Conservation (phyloP, 2,329 filamentous ascomycete species). For the Podosphaera leucotricha region DNA sequence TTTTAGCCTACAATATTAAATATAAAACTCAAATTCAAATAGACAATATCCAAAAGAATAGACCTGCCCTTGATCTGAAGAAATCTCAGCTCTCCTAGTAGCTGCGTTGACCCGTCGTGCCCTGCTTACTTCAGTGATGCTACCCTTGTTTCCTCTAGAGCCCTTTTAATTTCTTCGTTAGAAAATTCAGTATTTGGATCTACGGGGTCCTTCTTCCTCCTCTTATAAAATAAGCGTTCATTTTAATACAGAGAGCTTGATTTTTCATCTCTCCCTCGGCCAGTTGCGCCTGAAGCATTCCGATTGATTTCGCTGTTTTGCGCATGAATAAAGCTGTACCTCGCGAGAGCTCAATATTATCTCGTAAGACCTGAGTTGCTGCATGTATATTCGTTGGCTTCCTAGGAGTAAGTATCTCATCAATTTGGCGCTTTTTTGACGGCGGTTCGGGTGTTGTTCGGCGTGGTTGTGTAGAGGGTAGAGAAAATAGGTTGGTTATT, state of each 20-base stretch:
- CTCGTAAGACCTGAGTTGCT: background rate
- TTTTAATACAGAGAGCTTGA: background rate
- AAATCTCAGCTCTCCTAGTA: too few species aligned
- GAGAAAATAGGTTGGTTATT: background rate
- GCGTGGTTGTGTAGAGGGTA: background rate
- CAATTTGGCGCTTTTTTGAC: background rate
- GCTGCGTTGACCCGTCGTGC: too few species aligned
- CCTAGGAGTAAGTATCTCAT: background rate
- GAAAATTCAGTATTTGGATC: background rate
- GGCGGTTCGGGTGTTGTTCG: background rate
- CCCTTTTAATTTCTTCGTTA: background rate
- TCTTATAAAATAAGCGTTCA: background rate
- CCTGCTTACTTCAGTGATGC: too few species aligned
- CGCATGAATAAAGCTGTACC: background rate
- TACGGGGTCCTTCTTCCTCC: background rate
- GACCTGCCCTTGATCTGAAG: too few species aligned
- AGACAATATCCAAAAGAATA: too few species aligned
- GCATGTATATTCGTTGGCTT: background rate
- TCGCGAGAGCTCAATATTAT: background rate
- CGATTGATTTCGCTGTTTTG: background rate
- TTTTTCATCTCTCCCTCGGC: background rate
- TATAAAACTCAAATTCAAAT: too few species aligned
- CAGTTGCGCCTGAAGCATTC: background rate
- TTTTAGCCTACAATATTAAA: too few species aligned
- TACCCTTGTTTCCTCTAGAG: background rate